phyloP scores from a whole-genome alignment of 2,329 filamentous ascomycete species.

The Colletotrichum cuscutae region DNA sequence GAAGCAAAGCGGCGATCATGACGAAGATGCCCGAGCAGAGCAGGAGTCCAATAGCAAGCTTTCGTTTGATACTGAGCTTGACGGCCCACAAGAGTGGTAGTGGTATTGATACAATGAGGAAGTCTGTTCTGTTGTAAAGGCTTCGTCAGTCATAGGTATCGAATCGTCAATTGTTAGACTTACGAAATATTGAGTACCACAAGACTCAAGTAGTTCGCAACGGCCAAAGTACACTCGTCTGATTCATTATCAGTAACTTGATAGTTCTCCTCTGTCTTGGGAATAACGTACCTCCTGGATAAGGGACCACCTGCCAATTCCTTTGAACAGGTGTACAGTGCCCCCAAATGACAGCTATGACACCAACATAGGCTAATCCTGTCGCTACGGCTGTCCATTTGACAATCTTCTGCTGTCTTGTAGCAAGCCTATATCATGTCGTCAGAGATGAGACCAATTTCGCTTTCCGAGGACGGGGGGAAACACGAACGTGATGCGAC shows the following conservation, averaged over 20 bases:
- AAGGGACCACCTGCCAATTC: slow-evolving; percentile 53
- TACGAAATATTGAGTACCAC: slow-evolving; percentile 49
- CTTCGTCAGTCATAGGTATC: background rate
- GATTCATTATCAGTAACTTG: background rate
- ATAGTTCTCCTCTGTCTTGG: too few species aligned
- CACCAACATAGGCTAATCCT: slow-evolving; percentile 43
- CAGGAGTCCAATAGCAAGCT: slow-evolving; percentile 49
- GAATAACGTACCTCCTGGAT: slow-evolving; percentile 47
- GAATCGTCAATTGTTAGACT: slow-evolving; percentile 13
- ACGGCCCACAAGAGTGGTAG: slow-evolving; percentile 52
- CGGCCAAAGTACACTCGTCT: slow-evolving; percentile 47
- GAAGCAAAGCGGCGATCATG: slow-evolving; percentile 52
- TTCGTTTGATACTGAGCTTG: slow-evolving; percentile 48
- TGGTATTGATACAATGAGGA: slow-evolving; percentile 51
- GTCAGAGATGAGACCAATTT: background rate
- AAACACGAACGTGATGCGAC: slow-evolving; percentile 51
- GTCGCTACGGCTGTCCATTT: slow-evolving; percentile 46
- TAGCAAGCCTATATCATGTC: slow-evolving; percentile 42
- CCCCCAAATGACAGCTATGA: slow-evolving; percentile 46
- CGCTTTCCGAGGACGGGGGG: background rate
- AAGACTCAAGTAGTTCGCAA: slow-evolving; percentile 50
- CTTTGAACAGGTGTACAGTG: slow-evolving; percentile 50
- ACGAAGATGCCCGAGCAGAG: slow-evolving; percentile 57
- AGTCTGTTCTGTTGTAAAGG: slow-evolving; percentile 47
- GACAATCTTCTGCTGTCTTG: slow-evolving; percentile 50